These are phyloP conservation scores for Rubus parviflorus DNA, from an alignment of 306 rosid genomes.

Conservation along the genomic window DNA sequence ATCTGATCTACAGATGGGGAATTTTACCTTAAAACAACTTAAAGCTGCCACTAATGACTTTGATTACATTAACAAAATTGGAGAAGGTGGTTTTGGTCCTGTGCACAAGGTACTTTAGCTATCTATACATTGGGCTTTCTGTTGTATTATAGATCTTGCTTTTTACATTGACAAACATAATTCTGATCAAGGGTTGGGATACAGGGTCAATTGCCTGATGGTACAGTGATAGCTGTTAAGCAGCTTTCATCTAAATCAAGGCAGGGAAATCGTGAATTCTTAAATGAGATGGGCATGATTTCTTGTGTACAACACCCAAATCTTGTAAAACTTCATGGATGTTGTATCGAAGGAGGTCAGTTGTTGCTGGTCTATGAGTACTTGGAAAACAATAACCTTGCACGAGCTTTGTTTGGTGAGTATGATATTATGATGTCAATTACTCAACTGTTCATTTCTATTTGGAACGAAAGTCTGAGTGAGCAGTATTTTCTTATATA, in stretches of 20 bases:
- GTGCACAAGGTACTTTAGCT: constrained; percentile 53
- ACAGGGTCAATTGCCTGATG: constrained; percentile 67
- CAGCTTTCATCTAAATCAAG: constrained; percentile 66
- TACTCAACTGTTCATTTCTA: neutral
- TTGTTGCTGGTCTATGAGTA: constrained; percentile 69
- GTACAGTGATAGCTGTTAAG: constrained; percentile 65
- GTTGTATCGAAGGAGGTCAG: constrained; percentile 66
- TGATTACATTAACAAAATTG: constrained; percentile 51
- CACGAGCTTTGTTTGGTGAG: constrained; percentile 68
- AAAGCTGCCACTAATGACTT: constrained; percentile 58
- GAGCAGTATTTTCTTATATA: neutral
- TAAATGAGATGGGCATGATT: constrained; percentile 72
- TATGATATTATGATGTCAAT: neutral
- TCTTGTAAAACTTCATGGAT: constrained; percentile 76
- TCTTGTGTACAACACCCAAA: constrained; percentile 75
- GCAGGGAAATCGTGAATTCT: constrained; percentile 78
- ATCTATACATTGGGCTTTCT: constrained; percentile 2
- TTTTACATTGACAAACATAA: neutral
- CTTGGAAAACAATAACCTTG: constrained; percentile 75
- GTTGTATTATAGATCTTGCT: constrained; percentile 9
- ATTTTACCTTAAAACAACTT: constrained; percentile 56
- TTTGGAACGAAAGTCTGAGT: neutral
- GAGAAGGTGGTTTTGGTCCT: constrained; percentile 79
- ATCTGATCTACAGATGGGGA: constrained; percentile 46
- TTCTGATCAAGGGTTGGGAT: constrained; percentile 20